Percentiles rank a stretch among this genome's conserved stretches.
These are phyloP conservation scores for Pseudogymnoascus sp. DNA, from an alignment of 2,329 filamentous ascomycete species.

Conservation along the genomic window DNA sequence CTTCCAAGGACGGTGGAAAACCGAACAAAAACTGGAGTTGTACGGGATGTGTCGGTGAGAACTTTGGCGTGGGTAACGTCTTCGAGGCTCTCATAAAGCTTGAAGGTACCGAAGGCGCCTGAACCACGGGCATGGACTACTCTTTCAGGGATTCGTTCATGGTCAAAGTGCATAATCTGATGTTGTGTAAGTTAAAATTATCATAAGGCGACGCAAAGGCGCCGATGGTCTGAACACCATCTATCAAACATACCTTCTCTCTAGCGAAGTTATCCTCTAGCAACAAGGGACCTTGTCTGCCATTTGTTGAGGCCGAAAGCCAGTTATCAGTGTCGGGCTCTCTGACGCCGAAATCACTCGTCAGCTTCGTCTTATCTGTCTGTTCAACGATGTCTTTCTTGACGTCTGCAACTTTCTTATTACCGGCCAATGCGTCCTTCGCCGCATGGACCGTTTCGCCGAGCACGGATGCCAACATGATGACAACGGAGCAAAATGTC, in stretches of 20 bases:
- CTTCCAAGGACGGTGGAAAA: conserved; percentile 74
- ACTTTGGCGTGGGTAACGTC: conserved; percentile 64
- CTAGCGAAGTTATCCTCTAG: conserved; percentile 65
- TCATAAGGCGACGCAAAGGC: background rate
- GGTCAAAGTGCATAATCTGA: conserved; percentile 68
- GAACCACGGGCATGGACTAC: conserved; percentile 60
- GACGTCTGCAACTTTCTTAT: conserved; percentile 24
- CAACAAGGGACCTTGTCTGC: conserved; percentile 57
- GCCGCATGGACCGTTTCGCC: conserved; percentile 1
- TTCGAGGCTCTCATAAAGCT: conserved; percentile 51
- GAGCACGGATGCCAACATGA: conserved; percentile 3
- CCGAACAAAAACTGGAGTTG: conserved; percentile 61
- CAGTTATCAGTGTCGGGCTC: conserved; percentile 69
- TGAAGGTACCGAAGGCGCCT: conserved; percentile 60
- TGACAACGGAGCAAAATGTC: background rate
- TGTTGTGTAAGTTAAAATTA: conserved; percentile 2
- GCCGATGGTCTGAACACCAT: conserved; percentile 18
- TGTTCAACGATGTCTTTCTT: conserved; percentile 46
- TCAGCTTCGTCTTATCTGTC: conserved; percentile 51
- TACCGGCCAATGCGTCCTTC: conserved; percentile 11
- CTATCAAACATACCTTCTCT: conserved; percentile 52
- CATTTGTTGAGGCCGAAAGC: conserved; percentile 55
- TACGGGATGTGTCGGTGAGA: conserved; percentile 46
- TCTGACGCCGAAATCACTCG: conserved; percentile 70
- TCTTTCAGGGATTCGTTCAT: conserved; percentile 60